Base-by-base conservation (phyloP, 139 green algal genomes). In the Chlorella sp. region DNA sequence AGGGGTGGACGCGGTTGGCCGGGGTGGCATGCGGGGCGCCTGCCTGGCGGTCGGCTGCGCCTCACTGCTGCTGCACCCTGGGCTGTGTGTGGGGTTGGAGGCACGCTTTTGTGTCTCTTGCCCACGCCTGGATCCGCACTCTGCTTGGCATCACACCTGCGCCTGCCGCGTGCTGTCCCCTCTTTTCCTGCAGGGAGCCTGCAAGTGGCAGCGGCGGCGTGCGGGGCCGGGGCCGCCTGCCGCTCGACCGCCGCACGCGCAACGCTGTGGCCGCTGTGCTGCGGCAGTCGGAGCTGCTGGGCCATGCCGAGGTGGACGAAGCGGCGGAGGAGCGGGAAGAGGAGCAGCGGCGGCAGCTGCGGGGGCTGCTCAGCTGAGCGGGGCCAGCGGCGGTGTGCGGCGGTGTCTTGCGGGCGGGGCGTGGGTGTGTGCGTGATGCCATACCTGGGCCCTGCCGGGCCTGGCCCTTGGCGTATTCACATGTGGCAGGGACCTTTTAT, bases 251-350 rank as follows among this genome's bases (percentile, higher is more conserved):
- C 30, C 77, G 77, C 58, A 83, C 77, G 0, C 77, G 77, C 17
- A 38, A 19, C 38, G 58, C 77, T 43, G 56, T 83, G 30, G 38
- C 65, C 9, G 58, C 77, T 5, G 77, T 73, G 30, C 58, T 83
- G 40, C 58, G 77, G 58, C 60, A 73, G 40, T 83, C 77, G 1
- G 77, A 73, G 16, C 30, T 83, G 60, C 77, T 83, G 26, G 77
- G 60, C 5, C 14, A 19, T 2, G 72, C 43, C 0, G 58, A 28
- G 6, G 40, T 60, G 60, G 56, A 56, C 30, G 76, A 43, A 1
- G 60, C 38, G 24, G 56, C 77, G 11, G 77, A 83, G 2, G 77
- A 73, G 60, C 77, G 30, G 58, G 40, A 73, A 24, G 51, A 60
- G 64, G 77, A 73, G 40, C 58, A 46, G 77, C 40, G 56, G 60